A percentile compares a stretch with the other conserved stretches of the same genome.
Conservation (phyloP, 2,329 filamentous ascomycete species). For the Pseudocercospora ulei region DNA sequence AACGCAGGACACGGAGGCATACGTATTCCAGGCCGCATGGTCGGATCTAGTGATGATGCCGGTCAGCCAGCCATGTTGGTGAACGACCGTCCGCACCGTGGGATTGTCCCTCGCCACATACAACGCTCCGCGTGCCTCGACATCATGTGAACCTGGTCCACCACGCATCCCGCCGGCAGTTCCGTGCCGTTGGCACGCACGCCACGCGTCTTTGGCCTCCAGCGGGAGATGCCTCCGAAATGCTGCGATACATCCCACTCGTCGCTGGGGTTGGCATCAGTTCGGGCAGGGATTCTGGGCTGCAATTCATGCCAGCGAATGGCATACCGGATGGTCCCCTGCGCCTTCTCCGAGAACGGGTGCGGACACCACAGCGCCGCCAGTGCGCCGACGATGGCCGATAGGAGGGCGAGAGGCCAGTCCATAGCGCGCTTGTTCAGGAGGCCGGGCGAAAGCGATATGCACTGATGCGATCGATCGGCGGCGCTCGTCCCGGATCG, state of each 20-base stretch:
- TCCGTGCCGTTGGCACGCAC: slow-evolving; percentile 37
- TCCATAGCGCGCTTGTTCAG: too few species aligned
- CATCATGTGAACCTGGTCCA: slow-evolving; percentile 54
- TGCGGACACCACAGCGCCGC: background rate
- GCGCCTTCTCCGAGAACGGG: background rate
- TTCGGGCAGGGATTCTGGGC: too few species aligned
- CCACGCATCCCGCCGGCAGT: slow-evolving; percentile 42
- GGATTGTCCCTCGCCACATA: too few species aligned
- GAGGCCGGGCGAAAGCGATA: too few species aligned
- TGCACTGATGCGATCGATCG: too few species aligned
- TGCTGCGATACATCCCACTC: slow-evolving; percentile 37
- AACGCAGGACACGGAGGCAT: slow-evolving; percentile 30
- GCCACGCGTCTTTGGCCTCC: slow-evolving; percentile 44
- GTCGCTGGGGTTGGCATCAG: slow-evolving; percentile 9
- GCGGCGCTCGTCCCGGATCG: too few species aligned
- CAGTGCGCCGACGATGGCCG: background rate
- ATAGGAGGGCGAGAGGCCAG: background rate
- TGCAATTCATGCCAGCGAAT: background rate
- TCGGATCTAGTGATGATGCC: slow-evolving; percentile 39
- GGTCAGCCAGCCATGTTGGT: background rate
- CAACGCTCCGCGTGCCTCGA: slow-evolving; percentile 50
- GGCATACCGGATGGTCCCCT: background rate
- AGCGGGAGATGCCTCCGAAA: slow-evolving; percentile 48
- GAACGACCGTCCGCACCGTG: background rate
- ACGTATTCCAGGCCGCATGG: slow-evolving; percentile 43